Conservation (phyloP, 192 early-diverging fungal genomes). For the Rhizophagus clarus region DNA sequence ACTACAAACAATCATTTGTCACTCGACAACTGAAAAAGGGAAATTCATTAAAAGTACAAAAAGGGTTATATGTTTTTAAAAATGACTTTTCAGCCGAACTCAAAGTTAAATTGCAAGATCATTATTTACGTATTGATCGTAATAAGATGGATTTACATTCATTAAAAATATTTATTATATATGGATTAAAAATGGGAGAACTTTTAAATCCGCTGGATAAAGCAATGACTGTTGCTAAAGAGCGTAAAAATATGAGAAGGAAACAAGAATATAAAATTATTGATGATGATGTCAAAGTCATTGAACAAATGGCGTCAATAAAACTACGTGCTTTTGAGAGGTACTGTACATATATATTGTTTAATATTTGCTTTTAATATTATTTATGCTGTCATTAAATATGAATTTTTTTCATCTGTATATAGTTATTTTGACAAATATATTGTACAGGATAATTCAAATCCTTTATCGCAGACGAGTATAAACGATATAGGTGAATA, state of each 20-base stretch:
- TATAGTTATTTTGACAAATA: too few species aligned
- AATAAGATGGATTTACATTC: background rate
- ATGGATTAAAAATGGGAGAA: constrained; percentile 5
- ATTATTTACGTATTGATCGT: background rate
- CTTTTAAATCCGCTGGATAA: background rate
- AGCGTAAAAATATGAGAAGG: background rate
- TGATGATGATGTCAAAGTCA: background rate
- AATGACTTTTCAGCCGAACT: background rate
- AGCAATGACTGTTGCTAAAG: background rate
- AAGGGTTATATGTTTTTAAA: background rate
- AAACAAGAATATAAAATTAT: background rate
- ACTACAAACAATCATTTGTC: constrained; percentile 18
- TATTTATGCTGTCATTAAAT: too few species aligned
- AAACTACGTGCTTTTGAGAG: background rate
- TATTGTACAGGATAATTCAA: too few species aligned
- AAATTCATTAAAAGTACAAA: too few species aligned
- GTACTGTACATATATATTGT: background rate
- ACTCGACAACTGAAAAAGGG: background rate
- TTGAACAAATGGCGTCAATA: background rate
- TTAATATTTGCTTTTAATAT: too few species aligned
- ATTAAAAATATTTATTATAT: background rate
- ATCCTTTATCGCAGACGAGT: too few species aligned
- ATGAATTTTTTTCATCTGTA: too few species aligned
- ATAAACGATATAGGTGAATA: too few species aligned
- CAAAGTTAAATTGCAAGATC: background rate